These are phyloP conservation scores for Clitocybe nebularis DNA, from an alignment of 1,284 basidiomycete genomes.

Conservation along the genomic window DNA sequence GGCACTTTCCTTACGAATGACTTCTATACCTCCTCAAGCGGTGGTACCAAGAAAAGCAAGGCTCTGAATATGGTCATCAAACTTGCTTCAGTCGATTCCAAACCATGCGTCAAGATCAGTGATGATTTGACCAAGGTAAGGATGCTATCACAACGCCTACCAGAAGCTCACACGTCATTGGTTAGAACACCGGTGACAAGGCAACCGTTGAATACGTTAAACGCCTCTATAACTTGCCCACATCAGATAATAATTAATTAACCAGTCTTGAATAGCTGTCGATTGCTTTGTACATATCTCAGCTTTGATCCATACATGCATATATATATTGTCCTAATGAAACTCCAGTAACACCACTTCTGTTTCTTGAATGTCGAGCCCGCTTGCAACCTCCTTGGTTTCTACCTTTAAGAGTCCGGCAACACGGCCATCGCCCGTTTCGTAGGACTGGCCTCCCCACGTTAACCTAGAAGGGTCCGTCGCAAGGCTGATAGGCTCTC, in stretches of 20 bases:
- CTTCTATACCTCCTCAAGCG: conserved; percentile 58
- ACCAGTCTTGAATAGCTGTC: not conserved
- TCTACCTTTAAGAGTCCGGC: conserved; percentile 35
- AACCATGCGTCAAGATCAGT: conserved; percentile 86
- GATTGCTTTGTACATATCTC: not conserved
- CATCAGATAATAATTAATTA: not conserved
- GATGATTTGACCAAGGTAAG: conserved; percentile 84
- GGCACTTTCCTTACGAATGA: conserved; percentile 92
- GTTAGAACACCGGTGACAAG: conserved; percentile 44
- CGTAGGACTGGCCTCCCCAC: conserved; percentile 66
- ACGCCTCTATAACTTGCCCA: conserved; percentile 28
- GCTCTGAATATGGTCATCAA: conserved; percentile 95
- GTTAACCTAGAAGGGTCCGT: conserved; percentile 52
- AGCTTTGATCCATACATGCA: not conserved
- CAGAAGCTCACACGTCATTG: conserved; percentile 1
- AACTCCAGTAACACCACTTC: conserved; percentile 40
- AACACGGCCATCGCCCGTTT: conserved; percentile 48
- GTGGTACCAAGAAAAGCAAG: conserved; percentile 61
- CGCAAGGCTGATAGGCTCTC: conserved; percentile 43
- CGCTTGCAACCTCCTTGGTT: conserved; percentile 31
- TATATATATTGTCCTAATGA: not conserved
- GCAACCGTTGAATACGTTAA: conserved; percentile 42
- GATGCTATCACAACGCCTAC: not conserved
- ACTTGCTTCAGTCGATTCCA: conserved; percentile 68
- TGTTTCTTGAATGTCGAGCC: conserved; percentile 51